A percentile compares a stretch with the other conserved stretches of the same genome.
phyloP scores from a whole-genome alignment of 257 asterid species.

The Solanum habrochaites region DNA sequence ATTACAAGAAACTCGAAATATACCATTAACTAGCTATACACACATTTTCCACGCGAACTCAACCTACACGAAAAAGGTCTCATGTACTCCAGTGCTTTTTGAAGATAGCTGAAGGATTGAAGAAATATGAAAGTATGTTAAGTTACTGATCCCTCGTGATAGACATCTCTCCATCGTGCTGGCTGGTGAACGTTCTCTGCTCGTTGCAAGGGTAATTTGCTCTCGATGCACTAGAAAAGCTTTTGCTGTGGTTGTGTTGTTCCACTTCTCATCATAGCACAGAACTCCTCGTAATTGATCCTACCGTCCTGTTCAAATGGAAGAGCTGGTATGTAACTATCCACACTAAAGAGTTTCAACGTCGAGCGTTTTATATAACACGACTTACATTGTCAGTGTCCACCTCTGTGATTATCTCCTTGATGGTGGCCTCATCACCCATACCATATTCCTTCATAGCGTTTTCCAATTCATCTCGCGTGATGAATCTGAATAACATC shows the following conservation, averaged over 20 bases:
- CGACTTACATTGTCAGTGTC: conserved; percentile 75
- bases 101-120: neutral
- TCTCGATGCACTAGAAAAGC: conserved; percentile 31
- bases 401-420: conserved; percentile 75
- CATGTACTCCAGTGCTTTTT: neutral
- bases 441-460: conserved; percentile 84
- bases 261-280: conserved; percentile 96
- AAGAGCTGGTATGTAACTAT: neutral
- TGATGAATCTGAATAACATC: conserved; percentile 41
- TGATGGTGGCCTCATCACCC: conserved; percentile 70
- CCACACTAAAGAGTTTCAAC: neutral
- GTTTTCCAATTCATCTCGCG: conserved; percentile 66
- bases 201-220: neutral
- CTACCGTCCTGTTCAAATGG: conserved; percentile 45
- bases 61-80: neutral
- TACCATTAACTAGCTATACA: neutral
- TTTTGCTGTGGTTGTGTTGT: conserved; percentile 32
- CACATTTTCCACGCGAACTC: neutral
- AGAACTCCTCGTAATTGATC: conserved; percentile 82
- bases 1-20: neutral
- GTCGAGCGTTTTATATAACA: neutral
- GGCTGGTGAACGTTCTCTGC: neutral
- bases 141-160: neutral
- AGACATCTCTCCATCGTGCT: neutral
- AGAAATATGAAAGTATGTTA: neutral